Conservation (phyloP, 306 rosid genomes). For the Castanopsis chinensis region DNA sequence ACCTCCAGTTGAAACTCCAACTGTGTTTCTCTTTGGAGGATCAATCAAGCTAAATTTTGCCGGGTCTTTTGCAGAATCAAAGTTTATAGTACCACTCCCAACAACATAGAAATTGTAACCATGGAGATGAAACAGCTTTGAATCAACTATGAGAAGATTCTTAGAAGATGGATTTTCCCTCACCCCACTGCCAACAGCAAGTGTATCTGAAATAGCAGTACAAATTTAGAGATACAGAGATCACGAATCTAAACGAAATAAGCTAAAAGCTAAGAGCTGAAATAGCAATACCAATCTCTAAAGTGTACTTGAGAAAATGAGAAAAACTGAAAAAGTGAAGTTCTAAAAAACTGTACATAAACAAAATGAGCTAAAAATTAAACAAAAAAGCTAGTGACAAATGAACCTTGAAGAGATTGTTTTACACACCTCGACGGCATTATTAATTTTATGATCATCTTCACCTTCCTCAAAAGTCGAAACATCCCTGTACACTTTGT, state of each 20-base stretch:
- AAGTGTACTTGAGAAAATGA: too few species aligned
- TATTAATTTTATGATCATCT: too few species aligned
- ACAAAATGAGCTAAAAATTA: too few species aligned
- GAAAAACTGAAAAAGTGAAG: too few species aligned
- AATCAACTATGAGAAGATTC: background rate
- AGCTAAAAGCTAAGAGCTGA: too few species aligned
- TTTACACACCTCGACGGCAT: too few species aligned
- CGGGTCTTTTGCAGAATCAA: background rate
- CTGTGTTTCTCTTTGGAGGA: background rate
- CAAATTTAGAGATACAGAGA: background rate
- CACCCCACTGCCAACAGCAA: background rate
- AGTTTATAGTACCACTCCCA: background rate
- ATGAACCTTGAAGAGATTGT: too few species aligned
- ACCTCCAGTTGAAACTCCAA: background rate
- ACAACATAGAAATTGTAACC: background rate
- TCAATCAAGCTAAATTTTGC: background rate
- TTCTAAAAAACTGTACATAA: too few species aligned
- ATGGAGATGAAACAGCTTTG: background rate
- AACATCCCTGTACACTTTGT: background rate
- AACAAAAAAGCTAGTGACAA: too few species aligned
- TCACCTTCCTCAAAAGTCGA: background rate
- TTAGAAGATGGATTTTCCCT: background rate
- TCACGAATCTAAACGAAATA: background rate
- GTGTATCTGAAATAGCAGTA: background rate
- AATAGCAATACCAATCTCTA: too few species aligned